Base-by-base conservation (phyloP, 345 rosid genomes). In the Eucalyptus polyanthemos region DNA sequence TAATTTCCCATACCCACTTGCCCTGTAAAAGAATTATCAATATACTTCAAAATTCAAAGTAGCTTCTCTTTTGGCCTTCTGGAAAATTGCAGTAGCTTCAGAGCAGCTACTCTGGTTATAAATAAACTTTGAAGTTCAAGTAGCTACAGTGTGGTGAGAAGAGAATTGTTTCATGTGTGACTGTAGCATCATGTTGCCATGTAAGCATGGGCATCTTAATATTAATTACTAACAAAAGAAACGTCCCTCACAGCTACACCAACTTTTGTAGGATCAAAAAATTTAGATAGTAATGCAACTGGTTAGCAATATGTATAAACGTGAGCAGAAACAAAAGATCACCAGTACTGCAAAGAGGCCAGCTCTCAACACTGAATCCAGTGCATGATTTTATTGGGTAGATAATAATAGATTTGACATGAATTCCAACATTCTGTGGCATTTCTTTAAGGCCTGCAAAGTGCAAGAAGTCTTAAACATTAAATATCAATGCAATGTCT, bases 271-370 rank as follows among this genome's bases (percentile, higher is more conserved):
- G 27, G 47, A 37, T 21, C 27, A 69, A 76, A 76, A 5, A 37
- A 76, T 76, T 76, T 76, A 76, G 47, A 76, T 76, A 76, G 47
- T 19, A 19, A 37, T 76, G 45, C 8, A 1, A 76, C 83, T 37
- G 15, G 27, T 21, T 76, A 76, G 83, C 22, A 76, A 76, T 76
- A 37, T 37, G 5, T 76, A 76, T 76, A 19, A 76, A 76, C 45
- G 0, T 19, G 83, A 76, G 27, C 83, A 76, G 83, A 76, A 76
- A 76, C 83, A 37, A 37, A 76, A 76, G 88, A 27, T 87, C 95
- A 97, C 99, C 99, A 51, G 98, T 92, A 92, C 90, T 92, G 94
- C 97, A 91, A 90, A 97, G 94, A 80, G 99, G 98, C 99, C 99
- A 97, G 83, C 93, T 91, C 81, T 93, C 92, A 50, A 93, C 96